A percentile compares a stretch with the other conserved stretches of the same genome.
These are phyloP conservation scores for Haplosporangium gracile DNA, from an alignment of 192 early-diverging fungal genomes.

Conservation along the genomic window DNA sequence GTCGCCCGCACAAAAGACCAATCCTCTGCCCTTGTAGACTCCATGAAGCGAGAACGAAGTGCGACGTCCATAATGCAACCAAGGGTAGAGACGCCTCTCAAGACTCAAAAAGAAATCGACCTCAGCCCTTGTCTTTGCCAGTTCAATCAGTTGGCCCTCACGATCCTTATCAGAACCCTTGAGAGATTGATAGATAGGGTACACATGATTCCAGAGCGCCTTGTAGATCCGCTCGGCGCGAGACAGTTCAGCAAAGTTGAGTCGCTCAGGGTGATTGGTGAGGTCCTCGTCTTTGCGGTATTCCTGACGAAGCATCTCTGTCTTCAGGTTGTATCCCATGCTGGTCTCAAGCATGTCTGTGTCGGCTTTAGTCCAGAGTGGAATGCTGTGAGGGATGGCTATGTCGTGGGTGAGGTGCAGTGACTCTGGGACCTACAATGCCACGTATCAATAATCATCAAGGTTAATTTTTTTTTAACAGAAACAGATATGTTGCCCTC, in stretches of 20 bases:
- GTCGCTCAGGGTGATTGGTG: constrained; percentile 24
- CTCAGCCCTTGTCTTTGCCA: constrained; percentile 31
- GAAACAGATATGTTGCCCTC: neutral
- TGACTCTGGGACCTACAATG: constrained; percentile 32
- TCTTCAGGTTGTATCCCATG: constrained; percentile 47
- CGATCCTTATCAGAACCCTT: constrained; percentile 24
- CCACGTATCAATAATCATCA: neutral
- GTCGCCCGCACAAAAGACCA: constrained; percentile 67
- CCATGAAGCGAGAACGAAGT: constrained; percentile 56
- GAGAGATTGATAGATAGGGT: constrained; percentile 54
- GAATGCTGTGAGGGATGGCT: constrained; percentile 56
- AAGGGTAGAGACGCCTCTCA: constrained; percentile 57
- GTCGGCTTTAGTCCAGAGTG: constrained; percentile 58
- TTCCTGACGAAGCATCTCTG: constrained; percentile 27
- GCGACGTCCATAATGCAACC: constrained; percentile 48
- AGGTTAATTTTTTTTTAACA: neutral
- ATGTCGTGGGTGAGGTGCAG: constrained; percentile 56
- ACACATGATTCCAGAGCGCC: constrained; percentile 57
- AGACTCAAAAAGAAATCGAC: constrained; percentile 50
- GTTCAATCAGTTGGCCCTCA: constrained; percentile 13
- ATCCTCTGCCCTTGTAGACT: constrained; percentile 43
- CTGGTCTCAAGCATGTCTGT: constrained; percentile 46
- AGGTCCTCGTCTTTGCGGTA: constrained; percentile 33
- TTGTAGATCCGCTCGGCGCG: constrained; percentile 58
- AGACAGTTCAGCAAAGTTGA: constrained; percentile 57